Evolutionary conservation across 306 rosid species (phyloP), one percentile per base, ranked within the genome.

Genomic region (Dryas drummondii): DNA sequence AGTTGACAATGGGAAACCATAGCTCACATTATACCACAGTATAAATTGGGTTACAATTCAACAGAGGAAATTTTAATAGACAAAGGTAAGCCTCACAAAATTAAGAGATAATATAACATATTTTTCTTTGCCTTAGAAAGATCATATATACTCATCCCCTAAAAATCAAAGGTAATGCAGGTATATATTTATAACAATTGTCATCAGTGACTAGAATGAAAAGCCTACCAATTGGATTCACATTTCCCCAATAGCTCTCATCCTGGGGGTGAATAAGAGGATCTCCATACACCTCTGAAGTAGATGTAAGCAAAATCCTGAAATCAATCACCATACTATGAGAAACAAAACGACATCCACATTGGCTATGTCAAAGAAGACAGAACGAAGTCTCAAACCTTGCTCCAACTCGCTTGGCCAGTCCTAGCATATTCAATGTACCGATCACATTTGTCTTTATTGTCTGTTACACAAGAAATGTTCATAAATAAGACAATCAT

Each of bases 381-480:
- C 5, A 17, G 51, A 75, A 37, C 13, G 2, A 7, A 50, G 40
- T 50, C 63, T 76, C n/a, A 82, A 26, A 94, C 98, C 98, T 91
- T 78, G 99, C 99, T 72, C 99, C 99, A 60, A 94, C 97, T 57
- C 99, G 90, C 82, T 94, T 94, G 73, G 99, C 99, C 78, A 94
- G 97, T 82, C 99, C 97, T 76, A 94, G 90, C 99, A 94, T 90
- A 85, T 94, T 92, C 83, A 94, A 87, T 54, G 99, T 94, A 74
- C 99, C 99, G 59, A 94, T 90, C 87, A 94, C 97, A 79, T 94
- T 94, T 75, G 97, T 94, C 91, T 94, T 94, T 70, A 89, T 92
- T 66, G 99, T 94, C 97, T 94, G 93, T 57, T 70, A 82, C 68
- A 62, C 32, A 74, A 80, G 27, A 69, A 59, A 64, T 64, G 52